Evolutionary conservation across 306 rosid species (phyloP).

Genomic region (Luffa acutangula): DNA sequence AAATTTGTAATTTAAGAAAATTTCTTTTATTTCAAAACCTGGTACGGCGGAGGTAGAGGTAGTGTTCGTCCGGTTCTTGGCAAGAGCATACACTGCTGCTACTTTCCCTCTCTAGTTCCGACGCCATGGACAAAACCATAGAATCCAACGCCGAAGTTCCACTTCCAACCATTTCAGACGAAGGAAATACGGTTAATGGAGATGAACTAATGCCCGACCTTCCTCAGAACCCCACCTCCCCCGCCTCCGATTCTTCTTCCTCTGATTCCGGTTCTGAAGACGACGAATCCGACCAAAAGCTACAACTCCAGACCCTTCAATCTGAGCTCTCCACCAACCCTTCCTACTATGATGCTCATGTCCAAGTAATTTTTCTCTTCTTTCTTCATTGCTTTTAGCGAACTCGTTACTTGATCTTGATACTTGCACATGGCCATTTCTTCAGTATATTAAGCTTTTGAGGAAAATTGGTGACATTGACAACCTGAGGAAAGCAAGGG

Average conservation of each 20-base stretch:
- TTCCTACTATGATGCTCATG: conserved; percentile 58
- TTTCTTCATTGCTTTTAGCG: not conserved
- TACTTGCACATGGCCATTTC: not conserved
- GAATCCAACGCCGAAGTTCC: not conserved
- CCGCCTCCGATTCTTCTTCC: conserved; percentile 14
- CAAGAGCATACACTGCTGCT: not conserved
- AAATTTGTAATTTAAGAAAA: not conserved
- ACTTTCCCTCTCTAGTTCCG: not conserved
- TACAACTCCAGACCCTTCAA: conserved; percentile 44
- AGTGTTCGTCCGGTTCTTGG: not conserved
- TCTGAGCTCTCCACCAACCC: conserved; percentile 57
- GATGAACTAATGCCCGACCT: conserved; percentile 27
- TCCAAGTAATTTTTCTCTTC: conserved; percentile 28
- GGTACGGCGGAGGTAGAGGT: not conserved
- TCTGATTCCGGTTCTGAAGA: conserved; percentile 28
- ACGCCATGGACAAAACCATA: conserved; percentile 33
- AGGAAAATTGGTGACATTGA: conserved; percentile 67
- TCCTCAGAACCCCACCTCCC: conserved; percentile 14
- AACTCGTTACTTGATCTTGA: not conserved
- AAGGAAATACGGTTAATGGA: conserved; percentile 1
- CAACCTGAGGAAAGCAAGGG: conserved; percentile 64
- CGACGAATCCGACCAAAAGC: conserved; percentile 53
- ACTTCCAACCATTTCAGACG: not conserved
- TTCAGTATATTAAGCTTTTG: conserved; percentile 54
- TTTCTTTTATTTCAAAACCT: not conserved